Percentiles rank a stretch among this genome's conserved stretches.
Evolutionary conservation across 2,329 filamentous ascomycete species (phyloP).

Genomic region (Paecilomyces sp.): DNA sequence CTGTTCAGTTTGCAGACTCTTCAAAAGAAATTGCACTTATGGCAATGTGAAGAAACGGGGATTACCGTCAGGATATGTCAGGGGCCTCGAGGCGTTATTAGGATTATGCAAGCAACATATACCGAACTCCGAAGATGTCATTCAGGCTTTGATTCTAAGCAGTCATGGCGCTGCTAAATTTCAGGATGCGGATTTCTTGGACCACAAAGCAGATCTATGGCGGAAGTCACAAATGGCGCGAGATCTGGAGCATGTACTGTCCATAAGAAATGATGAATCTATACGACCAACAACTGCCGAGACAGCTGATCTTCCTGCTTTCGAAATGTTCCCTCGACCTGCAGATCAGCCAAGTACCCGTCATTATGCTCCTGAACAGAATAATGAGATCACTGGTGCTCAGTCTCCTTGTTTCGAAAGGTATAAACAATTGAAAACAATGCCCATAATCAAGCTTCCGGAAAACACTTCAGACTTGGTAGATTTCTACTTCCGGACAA

Average conservation of each 20-base stretch:
- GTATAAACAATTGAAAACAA: conserved; percentile 24
- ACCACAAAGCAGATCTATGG: background rate
- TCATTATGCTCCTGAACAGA: background rate
- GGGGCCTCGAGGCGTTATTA: conserved; percentile 1
- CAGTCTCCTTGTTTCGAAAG: conserved; percentile 1
- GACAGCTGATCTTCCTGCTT: background rate
- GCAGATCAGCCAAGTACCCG: background rate
- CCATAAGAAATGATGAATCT: background rate
- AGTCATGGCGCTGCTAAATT: background rate
- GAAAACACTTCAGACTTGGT: conserved; percentile 47
- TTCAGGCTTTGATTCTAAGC: conserved; percentile 39
- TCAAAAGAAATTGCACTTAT: background rate
- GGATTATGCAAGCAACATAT: conserved; percentile 28
- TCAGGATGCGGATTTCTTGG: background rate
- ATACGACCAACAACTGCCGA: background rate
- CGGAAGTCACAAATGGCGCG: background rate
- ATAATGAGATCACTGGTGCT: background rate
- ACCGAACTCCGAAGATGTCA: conserved; percentile 51
- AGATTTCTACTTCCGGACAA: conserved; percentile 68
- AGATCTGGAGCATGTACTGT: background rate
- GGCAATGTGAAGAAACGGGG: conserved; percentile 1
- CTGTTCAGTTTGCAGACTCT: conserved; percentile 52
- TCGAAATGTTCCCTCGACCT: background rate
- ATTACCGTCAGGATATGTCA: conserved; percentile 1
- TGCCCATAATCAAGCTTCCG: conserved; percentile 45